A percentile compares a stretch with the other conserved stretches of the same genome.
Evolutionary conservation across 441 rosid species (phyloP).

Genomic region (Euphorbia schlechtendalii): DNA sequence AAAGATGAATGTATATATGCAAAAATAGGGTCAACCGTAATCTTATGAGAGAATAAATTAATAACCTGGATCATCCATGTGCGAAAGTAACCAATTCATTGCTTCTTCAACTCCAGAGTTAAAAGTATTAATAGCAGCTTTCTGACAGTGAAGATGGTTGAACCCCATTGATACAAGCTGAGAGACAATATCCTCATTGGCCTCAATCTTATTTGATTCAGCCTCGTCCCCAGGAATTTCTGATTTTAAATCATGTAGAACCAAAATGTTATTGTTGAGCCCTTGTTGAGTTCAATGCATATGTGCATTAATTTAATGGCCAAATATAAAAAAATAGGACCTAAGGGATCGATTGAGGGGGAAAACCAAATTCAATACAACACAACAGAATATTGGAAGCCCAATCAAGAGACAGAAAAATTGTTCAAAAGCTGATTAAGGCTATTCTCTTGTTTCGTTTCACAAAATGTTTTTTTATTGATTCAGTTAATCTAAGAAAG

Average conservation of each 20-base stretch:
- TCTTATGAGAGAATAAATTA: not conserved
- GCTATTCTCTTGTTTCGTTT: not conserved
- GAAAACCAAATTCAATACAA: not conserved
- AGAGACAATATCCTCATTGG: slow-evolving; percentile 75
- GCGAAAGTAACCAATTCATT: slow-evolving; percentile 90
- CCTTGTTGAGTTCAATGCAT: not conserved
- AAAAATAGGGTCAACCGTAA: not conserved
- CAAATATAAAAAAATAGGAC: no score
- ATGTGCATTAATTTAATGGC: no score
- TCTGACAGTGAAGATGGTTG: slow-evolving; percentile 78
- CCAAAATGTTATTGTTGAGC: not conserved
- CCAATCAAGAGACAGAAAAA: not conserved
- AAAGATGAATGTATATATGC: not conserved
- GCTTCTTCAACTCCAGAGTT: slow-evolving; percentile 93
- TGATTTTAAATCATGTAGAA: not conserved
- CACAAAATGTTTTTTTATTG: not conserved
- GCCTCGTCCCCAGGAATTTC: slow-evolving; percentile 44
- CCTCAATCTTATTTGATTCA: slow-evolving; percentile 49
- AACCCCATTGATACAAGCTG: slow-evolving; percentile 94
- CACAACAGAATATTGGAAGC: not conserved
- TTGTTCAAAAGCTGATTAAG: not conserved
- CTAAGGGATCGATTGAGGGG: not conserved
- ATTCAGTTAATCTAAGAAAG: slow-evolving; percentile 9
- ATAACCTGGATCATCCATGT: slow-evolving; percentile 92
- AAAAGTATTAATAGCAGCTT: slow-evolving; percentile 79